Percentiles rank a stretch among this genome's conserved stretches.
These are phyloP conservation scores for Pythium vanterpoolii DNA, from an alignment of 352 stramenopile genomes.

Conservation along the genomic window DNA sequence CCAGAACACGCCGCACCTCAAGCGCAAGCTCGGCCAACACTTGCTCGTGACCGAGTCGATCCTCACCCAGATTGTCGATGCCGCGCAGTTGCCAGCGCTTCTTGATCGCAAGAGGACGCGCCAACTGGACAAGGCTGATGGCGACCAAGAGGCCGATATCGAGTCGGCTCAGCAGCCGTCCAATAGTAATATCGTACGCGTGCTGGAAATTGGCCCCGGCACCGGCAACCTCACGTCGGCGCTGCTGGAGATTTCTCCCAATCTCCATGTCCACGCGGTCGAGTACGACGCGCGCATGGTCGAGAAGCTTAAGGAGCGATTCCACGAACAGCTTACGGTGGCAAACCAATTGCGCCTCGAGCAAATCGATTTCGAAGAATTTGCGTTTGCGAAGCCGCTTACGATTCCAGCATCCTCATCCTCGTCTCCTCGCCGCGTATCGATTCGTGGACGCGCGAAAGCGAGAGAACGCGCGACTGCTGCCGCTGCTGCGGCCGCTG, in stretches of 20 bases:
- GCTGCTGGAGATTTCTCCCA: slow-evolving; percentile 43
- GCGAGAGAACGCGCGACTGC: slow-evolving; percentile 12
- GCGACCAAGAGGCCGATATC: too few relatives aligned
- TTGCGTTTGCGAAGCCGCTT: slow-evolving; percentile 29
- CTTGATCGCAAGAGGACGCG: too few relatives aligned
- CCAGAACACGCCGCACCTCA: slow-evolving; percentile 61
- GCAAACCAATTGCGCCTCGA: slow-evolving; percentile 30
- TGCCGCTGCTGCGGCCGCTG: not conserved
- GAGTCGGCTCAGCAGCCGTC: too few relatives aligned
- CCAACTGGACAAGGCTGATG: too few relatives aligned
- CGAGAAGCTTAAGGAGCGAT: slow-evolving; percentile 57
- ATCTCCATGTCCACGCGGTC: slow-evolving; percentile 58
- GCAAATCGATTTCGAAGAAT: slow-evolving; percentile 42
- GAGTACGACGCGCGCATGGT: slow-evolving; percentile 83
- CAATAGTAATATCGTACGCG: too few relatives aligned
- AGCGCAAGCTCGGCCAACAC: slow-evolving; percentile 83
- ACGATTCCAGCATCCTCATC: too few relatives aligned
- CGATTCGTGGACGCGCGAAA: slow-evolving; percentile 6
- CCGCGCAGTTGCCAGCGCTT: slow-evolving; percentile 41
- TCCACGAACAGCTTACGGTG: slow-evolving; percentile 25
- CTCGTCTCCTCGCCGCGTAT: slow-evolving; percentile 16
- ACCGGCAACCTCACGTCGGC: slow-evolving; percentile 86
- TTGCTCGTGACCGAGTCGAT: slow-evolving; percentile 66
- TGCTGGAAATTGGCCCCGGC: slow-evolving; percentile 83
- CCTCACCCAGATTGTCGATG: slow-evolving; percentile 60